Conservation (phyloP, 2,329 filamentous ascomycete genomes). For the Pseudocercospora fijiensis region DNA sequence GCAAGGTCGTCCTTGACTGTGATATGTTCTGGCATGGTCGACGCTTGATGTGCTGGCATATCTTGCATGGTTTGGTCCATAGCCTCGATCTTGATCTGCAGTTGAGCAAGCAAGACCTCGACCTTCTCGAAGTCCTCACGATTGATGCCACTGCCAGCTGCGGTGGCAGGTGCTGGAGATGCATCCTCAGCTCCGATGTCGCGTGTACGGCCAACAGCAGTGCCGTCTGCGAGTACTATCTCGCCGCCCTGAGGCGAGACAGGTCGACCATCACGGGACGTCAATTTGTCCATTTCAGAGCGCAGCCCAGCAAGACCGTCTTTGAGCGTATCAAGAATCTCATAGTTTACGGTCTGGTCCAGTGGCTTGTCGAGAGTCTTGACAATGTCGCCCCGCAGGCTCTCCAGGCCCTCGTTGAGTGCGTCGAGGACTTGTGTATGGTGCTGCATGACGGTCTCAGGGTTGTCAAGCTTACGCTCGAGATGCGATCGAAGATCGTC, state of each 20-base stretch:
- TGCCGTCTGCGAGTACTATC: conserved; percentile 57
- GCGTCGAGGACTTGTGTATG: conserved; percentile 61
- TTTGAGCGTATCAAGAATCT: conserved; percentile 84
- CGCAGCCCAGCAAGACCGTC: conserved; percentile 74
- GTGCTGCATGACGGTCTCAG: conserved; percentile 51
- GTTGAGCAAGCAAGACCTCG: conserved; percentile 76
- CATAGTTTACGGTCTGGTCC: conserved; percentile 81
- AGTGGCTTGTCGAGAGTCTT: conserved; percentile 74
- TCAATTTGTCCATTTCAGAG: conserved; percentile 74
- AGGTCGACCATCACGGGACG: conserved; percentile 52
- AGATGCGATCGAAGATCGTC: conserved; percentile 52
- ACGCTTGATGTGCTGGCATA: conserved; percentile 44
- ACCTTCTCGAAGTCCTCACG: conserved; percentile 80
- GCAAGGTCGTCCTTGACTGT: conserved; percentile 56
- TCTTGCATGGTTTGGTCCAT: conserved; percentile 59
- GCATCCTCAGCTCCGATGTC: conserved; percentile 43
- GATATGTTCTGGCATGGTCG: conserved; percentile 37
- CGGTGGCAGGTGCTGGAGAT: conserved; percentile 28
- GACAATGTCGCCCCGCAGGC: conserved; percentile 70
- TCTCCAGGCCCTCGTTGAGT: conserved; percentile 69
- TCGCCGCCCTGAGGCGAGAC: conserved; percentile 53
- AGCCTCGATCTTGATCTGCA: conserved; percentile 80
- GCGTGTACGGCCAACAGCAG: conserved; percentile 44
- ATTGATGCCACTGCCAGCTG: conserved; percentile 49
- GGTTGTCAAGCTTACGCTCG: conserved; percentile 55